A percentile compares a stretch with the other conserved stretches of the same genome.
phyloP scores from a whole-genome alignment of 345 rosid species.

The Acer saccharum region DNA sequence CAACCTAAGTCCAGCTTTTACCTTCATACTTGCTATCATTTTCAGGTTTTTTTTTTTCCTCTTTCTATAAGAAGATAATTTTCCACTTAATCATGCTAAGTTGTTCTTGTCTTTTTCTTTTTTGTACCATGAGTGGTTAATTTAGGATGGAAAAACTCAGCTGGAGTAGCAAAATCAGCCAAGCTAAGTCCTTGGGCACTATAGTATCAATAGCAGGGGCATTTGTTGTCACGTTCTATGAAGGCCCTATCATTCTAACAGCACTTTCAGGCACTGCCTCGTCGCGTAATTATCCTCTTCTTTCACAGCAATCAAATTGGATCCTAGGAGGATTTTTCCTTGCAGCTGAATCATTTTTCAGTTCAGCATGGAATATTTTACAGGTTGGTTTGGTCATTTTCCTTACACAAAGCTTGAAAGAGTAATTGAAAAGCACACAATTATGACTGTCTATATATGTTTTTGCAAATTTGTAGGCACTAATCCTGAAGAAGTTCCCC shows the following conservation, averaged over 20 bases:
- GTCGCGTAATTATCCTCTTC: slow-evolving; percentile 24
- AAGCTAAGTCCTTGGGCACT: slow-evolving; percentile 66
- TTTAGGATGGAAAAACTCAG: slow-evolving; percentile 66
- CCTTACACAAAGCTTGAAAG: neutral
- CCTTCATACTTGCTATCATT: slow-evolving; percentile 56
- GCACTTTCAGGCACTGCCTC: too few relatives aligned
- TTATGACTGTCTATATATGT: neutral
- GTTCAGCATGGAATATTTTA: slow-evolving; percentile 46
- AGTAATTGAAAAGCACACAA: too few relatives aligned
- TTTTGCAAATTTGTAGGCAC: slow-evolving; percentile 20
- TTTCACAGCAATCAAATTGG: slow-evolving; percentile 48
- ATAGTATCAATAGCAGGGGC: slow-evolving; percentile 59
- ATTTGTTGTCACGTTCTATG: slow-evolving; percentile 61
- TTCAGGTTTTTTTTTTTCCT: slow-evolving; percentile 38
- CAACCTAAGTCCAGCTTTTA: slow-evolving; percentile 60
- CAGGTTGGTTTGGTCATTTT: slow-evolving; percentile 36
- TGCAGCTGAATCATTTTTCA: slow-evolving; percentile 46
- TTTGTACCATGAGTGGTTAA: too few relatives aligned
- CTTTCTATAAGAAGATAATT: too few relatives aligned
- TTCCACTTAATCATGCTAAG: too few relatives aligned
- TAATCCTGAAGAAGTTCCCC: slow-evolving; percentile 31
- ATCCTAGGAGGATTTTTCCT: slow-evolving; percentile 60
- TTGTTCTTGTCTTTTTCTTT: too few relatives aligned
- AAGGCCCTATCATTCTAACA: slow-evolving; percentile 37
- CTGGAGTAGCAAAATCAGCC: slow-evolving; percentile 46